Evolutionary conservation across 768 basidiomycete genomes (phyloP).

Genomic region (Boletus rubescentipes): DNA sequence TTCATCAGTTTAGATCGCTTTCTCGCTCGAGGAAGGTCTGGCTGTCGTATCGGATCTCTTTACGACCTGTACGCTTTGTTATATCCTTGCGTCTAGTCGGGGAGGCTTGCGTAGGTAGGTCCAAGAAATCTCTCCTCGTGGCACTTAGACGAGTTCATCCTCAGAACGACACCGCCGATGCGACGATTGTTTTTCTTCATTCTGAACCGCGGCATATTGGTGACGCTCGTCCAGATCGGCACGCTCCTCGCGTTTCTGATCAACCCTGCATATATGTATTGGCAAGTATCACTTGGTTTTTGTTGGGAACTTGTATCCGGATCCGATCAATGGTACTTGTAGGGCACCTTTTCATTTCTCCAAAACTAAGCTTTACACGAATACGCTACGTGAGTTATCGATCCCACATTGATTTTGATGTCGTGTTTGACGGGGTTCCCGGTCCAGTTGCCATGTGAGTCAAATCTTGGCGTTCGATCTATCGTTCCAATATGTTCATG

Average conservation of each 20-base stretch:
- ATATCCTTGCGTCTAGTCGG: not conserved
- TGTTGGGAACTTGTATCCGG: not conserved
- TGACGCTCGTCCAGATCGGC: constrained; percentile 3
- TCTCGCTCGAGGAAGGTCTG: not conserved
- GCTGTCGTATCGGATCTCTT: constrained; percentile 2
- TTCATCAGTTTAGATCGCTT: not conserved
- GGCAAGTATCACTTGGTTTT: not conserved
- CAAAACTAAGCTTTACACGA: constrained; percentile 2
- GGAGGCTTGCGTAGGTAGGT: not conserved
- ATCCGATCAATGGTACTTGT: not conserved
- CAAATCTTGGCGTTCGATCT: not conserved
- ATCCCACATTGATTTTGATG: not conserved
- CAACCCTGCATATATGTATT: not conserved
- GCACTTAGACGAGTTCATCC: not conserved
- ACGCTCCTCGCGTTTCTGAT: not conserved
- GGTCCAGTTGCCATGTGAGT: constrained; percentile 1
- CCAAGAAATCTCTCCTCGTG: not conserved
- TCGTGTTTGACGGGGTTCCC: not conserved
- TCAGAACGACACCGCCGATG: not conserved
- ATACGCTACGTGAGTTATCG: constrained; percentile 1
- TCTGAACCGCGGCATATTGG: constrained; percentile 4
- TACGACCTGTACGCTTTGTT: not conserved
- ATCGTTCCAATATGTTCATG: not conserved
- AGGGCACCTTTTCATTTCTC: not conserved
- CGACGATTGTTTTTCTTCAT: not conserved